These are phyloP conservation scores for Botrytis paeoniae DNA, from an alignment of 2,329 filamentous ascomycete genomes.

Conservation along the genomic window DNA sequence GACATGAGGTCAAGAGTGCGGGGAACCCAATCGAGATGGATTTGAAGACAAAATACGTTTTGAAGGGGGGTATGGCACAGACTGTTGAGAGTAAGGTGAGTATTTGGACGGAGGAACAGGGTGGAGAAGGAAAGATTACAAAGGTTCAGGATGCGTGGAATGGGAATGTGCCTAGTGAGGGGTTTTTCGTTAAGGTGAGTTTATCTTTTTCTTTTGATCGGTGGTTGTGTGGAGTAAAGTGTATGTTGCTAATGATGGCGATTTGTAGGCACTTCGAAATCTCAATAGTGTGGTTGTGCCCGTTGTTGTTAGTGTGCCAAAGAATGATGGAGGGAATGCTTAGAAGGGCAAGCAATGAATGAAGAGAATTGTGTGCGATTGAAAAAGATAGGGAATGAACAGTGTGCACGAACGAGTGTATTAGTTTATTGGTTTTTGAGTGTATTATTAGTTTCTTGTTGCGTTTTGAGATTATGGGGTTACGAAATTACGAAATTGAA, in stretches of 20 bases:
- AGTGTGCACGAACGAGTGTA: neutral
- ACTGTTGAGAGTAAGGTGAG: constrained; percentile 48
- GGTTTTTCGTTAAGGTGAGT: constrained; percentile 50
- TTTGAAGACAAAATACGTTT: constrained; percentile 50
- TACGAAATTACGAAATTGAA: neutral
- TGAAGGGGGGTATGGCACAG: constrained; percentile 53
- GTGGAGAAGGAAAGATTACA: constrained; percentile 43
- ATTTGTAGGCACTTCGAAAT: constrained; percentile 48
- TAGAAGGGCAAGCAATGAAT: constrained; percentile 35
- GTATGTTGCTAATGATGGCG: constrained; percentile 18
- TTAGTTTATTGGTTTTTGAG: neutral
- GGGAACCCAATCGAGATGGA: constrained; percentile 60
- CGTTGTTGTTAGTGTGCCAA: constrained; percentile 50
- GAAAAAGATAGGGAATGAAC: neutral
- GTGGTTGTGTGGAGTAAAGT: constrained; percentile 38
- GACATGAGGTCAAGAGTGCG: constrained; percentile 50
- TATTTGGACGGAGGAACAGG: constrained; percentile 43
- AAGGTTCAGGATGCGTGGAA: constrained; percentile 56
- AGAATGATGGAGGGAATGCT: constrained; percentile 50
- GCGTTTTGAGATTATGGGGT: neutral
- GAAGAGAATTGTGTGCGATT: neutral
- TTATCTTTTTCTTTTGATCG: constrained; percentile 37
- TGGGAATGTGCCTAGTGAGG: constrained; percentile 48
- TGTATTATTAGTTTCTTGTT: neutral
- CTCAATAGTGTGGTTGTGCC: constrained; percentile 52